Base-by-base conservation (phyloP, 805 yeast genomes). In the Candida wancherniae region DNA sequence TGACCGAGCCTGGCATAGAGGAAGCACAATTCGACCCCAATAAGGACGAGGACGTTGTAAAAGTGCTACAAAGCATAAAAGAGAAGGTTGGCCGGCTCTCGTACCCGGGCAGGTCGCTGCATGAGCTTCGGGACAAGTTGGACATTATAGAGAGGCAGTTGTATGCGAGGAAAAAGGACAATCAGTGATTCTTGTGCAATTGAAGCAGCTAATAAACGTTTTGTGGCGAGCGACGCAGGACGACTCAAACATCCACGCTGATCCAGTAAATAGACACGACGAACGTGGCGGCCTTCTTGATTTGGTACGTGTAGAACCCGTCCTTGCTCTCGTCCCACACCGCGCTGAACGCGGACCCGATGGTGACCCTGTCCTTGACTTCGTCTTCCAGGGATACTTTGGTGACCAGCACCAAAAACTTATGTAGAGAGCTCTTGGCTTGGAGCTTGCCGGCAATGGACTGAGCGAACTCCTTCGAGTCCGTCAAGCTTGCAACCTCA, bases 311-410 rank as follows among this genome's bases (percentile, higher is more conserved):
- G 9, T 68, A 53, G 19, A 63, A 55, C 2, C 84, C 84, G 50
- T 79, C 86, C 26, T 62, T 73, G 9, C 57, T 53, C 6, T 58
- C 47, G 39, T 77, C 77, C 83, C 84, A 78, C 4, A 68, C 56
- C 0, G 79, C 69, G 8, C 79, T 80, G 28, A 74, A 58, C 4
- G 62, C 52, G 7, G 68, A 56, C 3, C 54, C 41, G 12, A 68
- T 41, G 8, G 28, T 28, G 24, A 55, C 34, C 15, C 48, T 47
- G 4, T 49, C 45, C 13, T 55, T 48, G 10, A 28, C 25, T 1
- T 42, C 40, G 8, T 26, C 10, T 9, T 40, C 35, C 13, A 51
- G 39, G 7, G 40, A 44, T 4, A 76, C 37, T 2, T 45, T 42
- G 13, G 75, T 67, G 3, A 65, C 47, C 25, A 66, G 70, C 9